Base-by-base conservation (phyloP, 805 yeast species). In the Starmerella apis region DNA sequence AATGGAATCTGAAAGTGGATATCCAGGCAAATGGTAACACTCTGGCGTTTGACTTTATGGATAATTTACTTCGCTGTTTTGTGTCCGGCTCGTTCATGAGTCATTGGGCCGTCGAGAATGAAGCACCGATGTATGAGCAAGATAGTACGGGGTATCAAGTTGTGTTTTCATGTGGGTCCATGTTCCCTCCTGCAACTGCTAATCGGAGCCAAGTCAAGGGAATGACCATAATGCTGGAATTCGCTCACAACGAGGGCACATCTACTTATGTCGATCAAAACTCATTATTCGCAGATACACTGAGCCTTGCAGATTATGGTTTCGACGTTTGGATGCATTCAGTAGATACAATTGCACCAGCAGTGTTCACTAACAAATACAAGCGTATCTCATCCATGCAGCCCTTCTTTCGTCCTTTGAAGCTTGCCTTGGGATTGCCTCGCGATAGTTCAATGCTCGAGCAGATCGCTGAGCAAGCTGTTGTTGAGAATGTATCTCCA, bases 21-120 rank as follows among this genome's bases (percentile, higher is more conserved):
- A 2, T 50, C 13, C 16, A 19, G 23, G 42, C 33, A 6, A 55
- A 56, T 28, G 54, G 48, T 22, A 13, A 9, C 7, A 8, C 11
- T 1, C 38, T 47, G 13, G 28, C 32, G n/a, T 56, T 56, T 33
- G 53, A 56, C 9, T 4, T 42, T 3, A 30, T 46, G n/a, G 59
- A 55, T 25, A 56, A 56, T 37, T 18, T 56, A 19, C 27, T 55
- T 43, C 47, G 49, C 11, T 33, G 56, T 24, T 51, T 56, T 30
- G 24, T 50, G 20, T 33, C 24, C 7, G 50, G 54, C 13, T 5
- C 18, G 6, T 20, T 47, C 9, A 23, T 43, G 32, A 18, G 4
- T 7, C 13, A 8, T 8, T 25, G 32, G 24, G n/a, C 28, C n/a
- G 4, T 3, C 24, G 44, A 41, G 7, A n/a, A 27, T 23, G 44